A percentile compares a stretch with the other conserved stretches of the same genome.
phyloP scores from a whole-genome alignment of 192 early-diverging fungal species.

The Entomortierella parvispora region DNA sequence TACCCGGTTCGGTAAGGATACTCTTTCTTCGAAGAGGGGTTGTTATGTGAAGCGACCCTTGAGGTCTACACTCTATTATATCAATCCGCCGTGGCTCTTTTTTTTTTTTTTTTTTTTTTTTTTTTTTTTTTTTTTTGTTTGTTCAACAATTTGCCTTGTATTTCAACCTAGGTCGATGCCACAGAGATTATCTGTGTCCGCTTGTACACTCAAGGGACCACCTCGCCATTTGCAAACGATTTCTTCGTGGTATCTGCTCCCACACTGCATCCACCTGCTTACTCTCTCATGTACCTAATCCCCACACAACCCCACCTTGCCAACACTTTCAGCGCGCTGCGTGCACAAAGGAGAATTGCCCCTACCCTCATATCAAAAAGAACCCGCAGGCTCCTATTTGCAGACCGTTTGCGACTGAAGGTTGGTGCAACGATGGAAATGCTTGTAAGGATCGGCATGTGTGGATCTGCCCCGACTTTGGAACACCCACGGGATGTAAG shows the following conservation, averaged over 20 bases:
- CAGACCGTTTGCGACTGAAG: conserved; percentile 68
- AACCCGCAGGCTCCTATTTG: conserved; percentile 71
- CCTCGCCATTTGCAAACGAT: conserved; percentile 62
- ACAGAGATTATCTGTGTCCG: conserved; percentile 39
- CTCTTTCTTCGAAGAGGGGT: too few relatives aligned
- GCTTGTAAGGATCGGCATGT: conserved; percentile 71
- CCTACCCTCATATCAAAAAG: conserved; percentile 66
- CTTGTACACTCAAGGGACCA: conserved; percentile 61
- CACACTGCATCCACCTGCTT: conserved; percentile 50
- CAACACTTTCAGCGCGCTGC: conserved; percentile 71
- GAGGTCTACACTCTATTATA: not conserved
- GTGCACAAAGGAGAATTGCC: conserved; percentile 64
- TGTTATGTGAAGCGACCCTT: not conserved
- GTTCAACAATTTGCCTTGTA: too few relatives aligned
- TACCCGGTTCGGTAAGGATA: conserved; percentile 48
- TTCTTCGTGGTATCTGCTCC: conserved; percentile 57
- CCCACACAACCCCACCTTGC: conserved; percentile 69
- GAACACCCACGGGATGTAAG: conserved; percentile 66
- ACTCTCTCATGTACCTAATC: conserved; percentile 65
- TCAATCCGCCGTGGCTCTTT: conserved; percentile 3
- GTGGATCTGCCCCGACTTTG: conserved; percentile 77
- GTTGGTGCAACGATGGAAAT: conserved; percentile 67
- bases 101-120: not conserved
- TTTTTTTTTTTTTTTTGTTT: not conserved
- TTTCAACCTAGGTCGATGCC: conserved; percentile 49